Conservation (phyloP, 176 grass and related monocot species). For the Raddia guianensis region DNA sequence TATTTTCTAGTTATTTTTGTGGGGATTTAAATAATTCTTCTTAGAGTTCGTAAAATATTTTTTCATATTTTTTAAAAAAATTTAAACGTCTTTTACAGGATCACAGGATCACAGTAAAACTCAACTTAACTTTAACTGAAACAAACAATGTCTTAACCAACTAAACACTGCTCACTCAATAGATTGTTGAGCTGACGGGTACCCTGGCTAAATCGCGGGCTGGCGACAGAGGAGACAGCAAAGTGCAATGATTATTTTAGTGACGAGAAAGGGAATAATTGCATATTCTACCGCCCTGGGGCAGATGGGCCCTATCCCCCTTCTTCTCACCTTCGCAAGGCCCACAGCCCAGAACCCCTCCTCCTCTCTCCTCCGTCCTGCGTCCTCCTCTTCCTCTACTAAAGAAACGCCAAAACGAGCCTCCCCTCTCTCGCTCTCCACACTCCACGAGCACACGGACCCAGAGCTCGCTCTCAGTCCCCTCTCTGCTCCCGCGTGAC, state of each 20-base stretch:
- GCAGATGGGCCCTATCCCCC: not conserved
- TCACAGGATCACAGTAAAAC: no score
- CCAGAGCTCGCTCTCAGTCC: not conserved
- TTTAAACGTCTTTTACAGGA: no score
- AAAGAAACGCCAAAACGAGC: constrained; percentile 29
- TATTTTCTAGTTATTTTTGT: no score
- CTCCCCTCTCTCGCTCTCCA: not conserved
- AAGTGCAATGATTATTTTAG: not conserved
- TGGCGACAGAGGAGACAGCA: not conserved
- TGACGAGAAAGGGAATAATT: not conserved
- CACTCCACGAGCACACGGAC: not conserved
- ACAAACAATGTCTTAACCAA: no score
- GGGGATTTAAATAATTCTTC: no score
- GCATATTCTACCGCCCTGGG: not conserved
- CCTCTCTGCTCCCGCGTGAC: not conserved
- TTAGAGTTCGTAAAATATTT: no score
- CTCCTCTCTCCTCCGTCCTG: not conserved
- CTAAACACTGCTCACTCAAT: no score
- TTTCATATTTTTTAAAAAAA: no score
- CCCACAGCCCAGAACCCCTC: not conserved
- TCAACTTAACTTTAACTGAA: no score
- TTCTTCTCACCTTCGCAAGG: not conserved
- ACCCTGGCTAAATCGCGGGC: no score
- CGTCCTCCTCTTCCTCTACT: not conserved
- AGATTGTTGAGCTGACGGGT: no score